phyloP scores from a whole-genome alignment of 176 grass and related monocot species.

The Phragmites australis region DNA sequence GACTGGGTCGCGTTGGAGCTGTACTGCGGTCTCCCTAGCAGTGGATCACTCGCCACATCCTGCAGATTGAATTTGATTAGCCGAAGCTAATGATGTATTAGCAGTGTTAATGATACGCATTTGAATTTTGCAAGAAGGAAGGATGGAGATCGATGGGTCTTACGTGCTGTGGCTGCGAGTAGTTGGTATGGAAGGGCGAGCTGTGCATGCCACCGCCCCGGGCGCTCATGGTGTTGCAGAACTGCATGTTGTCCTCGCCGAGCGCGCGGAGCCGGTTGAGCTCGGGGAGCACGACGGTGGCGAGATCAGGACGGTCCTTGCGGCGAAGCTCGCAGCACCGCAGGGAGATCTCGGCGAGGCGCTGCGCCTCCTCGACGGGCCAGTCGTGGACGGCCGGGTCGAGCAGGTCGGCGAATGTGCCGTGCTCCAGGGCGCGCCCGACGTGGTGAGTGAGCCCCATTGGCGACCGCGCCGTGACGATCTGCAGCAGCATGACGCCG shows the following conservation, averaged over 20 bases:
- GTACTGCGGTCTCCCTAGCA: conserved; percentile 27
- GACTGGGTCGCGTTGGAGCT: background rate
- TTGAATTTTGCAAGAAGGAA: background rate
- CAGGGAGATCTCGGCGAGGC: conserved; percentile 65
- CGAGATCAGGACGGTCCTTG: conserved; percentile 82
- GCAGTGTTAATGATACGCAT: background rate
- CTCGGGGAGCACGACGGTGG: conserved; percentile 66
- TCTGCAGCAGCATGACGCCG: conserved; percentile 89
- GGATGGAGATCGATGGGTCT: background rate
- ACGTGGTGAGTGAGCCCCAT: conserved; percentile 88
- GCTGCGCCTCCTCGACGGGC: conserved; percentile 67
- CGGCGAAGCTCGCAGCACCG: conserved; percentile 71
- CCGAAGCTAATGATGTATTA: background rate
- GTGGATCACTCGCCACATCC: conserved; percentile 37
- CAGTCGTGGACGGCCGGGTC: conserved; percentile 68
- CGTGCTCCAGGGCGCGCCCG: conserved; percentile 61
- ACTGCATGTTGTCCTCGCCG: conserved; percentile 61
- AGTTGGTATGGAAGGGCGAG: conserved; percentile 37
- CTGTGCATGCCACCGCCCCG: conserved; percentile 16
- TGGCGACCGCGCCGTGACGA: conserved; percentile 64
- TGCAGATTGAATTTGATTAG: background rate
- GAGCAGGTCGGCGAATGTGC: conserved; percentile 56
- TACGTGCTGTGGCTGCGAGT: conserved; percentile 43
- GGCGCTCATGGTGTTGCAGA: conserved; percentile 25
- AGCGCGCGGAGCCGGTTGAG: conserved; percentile 57